Base-by-base conservation (phyloP, 345 rosid species). In the Arabis alpina region DNA sequence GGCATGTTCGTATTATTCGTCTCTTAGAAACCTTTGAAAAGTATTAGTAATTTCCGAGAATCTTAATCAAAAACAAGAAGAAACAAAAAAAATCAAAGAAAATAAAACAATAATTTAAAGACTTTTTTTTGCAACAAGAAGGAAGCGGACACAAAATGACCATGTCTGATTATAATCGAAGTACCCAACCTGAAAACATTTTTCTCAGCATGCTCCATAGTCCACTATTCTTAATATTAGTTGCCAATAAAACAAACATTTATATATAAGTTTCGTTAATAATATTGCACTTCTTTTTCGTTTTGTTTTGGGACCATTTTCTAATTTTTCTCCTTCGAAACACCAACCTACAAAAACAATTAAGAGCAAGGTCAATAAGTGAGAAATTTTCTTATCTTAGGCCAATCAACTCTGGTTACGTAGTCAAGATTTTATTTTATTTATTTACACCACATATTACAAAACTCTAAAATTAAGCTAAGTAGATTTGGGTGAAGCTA, bases 211-310 rank as follows among this genome's bases (percentile, higher is more conserved):
- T 71, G 40, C 30, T 42, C 43, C 61, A 43, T 54, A n/a, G 13
- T 13, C 72, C 64, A 44, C 75, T 30, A 13, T 52, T 61, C 75
- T 61, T 70, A 71, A n/a, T 28, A 51, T 32, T 51, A 53, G 61
- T 61, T 19, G 75, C 19, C 75, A 23, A 24, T n/a, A 45, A 1
- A 43, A 32, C 14, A 19, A 19, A 19, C 23, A 19, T 71, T 27
- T 53, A 0, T 10, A 30, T 49, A 48, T 28, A 15, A 49, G 2
- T 2, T 66, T 58, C 48, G 58, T 42, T 28, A 7, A 40, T 40
- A 11, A 68, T 54, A n/a, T 12, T 39, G 34, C 32, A 15, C 13
- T 54, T 23, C 2, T 1, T 41, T 55, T 34, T 2, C 14, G 1
- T 19, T 47, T 37, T 16, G 3, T 56, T 28, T 50, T 40, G 12